These are phyloP conservation scores for Aspergillus sergii DNA, from an alignment of 2,329 filamentous ascomycete species.

Conservation along the genomic window DNA sequence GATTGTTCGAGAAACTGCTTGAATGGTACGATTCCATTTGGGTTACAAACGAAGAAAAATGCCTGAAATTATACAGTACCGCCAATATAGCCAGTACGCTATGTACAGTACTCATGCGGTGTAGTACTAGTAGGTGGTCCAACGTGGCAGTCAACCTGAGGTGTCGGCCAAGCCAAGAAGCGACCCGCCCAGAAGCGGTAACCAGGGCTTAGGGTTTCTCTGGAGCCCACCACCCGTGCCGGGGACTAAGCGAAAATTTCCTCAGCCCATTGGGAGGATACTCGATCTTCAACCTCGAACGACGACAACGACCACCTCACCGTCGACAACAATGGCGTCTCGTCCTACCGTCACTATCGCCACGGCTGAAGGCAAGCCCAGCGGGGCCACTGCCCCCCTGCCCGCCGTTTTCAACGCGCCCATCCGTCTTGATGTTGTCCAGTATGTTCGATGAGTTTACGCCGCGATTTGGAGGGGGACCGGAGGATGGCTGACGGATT, in stretches of 20 bases:
- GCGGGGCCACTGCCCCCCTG: constrained; percentile 85
- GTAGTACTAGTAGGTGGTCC: background rate
- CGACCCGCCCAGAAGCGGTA: constrained; percentile 18
- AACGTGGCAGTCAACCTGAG: constrained; percentile 8
- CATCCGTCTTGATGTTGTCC: constrained; percentile 98
- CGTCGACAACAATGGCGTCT: constrained; percentile 74
- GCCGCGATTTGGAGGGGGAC: constrained; percentile 14
- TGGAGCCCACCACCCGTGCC: constrained; percentile 28
- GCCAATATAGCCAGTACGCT: background rate
- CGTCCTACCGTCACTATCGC: constrained; percentile 97
- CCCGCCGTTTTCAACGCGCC: constrained; percentile 96
- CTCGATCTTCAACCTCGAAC: constrained; percentile 42
- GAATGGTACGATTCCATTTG: background rate
- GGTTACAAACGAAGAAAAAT: background rate
- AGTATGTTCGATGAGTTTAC: constrained; percentile 60
- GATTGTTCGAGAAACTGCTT: background rate
- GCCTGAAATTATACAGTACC: background rate
- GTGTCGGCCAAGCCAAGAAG: constrained; percentile 8
- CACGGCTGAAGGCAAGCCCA: constrained; percentile 91
- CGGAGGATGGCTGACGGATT: constrained; percentile 37
- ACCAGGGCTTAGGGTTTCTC: constrained; percentile 42
- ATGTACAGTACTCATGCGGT: background rate
- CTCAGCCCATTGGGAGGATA: constrained; percentile 35
- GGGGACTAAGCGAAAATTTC: constrained; percentile 49
- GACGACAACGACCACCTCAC: constrained; percentile 42